These are phyloP conservation scores for Ganoderma sp. DNA, from an alignment of 1,284 basidiomycete genomes.

Conservation along the genomic window DNA sequence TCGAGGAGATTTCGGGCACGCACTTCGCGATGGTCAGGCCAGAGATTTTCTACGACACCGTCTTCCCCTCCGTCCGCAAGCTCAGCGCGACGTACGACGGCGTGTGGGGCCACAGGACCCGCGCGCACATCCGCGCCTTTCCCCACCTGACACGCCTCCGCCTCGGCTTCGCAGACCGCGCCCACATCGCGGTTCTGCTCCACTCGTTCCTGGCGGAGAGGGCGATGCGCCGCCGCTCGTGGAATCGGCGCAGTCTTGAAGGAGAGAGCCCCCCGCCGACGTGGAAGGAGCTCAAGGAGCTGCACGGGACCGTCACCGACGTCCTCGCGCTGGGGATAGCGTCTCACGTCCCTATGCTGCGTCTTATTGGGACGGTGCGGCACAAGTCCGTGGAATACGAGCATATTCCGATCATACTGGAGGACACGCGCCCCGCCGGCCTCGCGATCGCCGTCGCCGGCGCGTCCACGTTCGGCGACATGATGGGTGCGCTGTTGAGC, in stretches of 20 bases:
- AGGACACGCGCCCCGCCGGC: not conserved
- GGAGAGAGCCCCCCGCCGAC: too few relatives aligned
- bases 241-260: not conserved
- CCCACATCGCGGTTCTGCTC: too few relatives aligned
- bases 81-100: conserved; percentile 12
- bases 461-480: not conserved
- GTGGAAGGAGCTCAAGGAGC: conserved; percentile 6
- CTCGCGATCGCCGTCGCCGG: not conserved
- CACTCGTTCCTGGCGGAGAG: too few relatives aligned
- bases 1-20: conserved; percentile 18
- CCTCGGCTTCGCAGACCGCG: not conserved
- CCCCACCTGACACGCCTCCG: conserved; percentile 22
- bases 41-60: conserved; percentile 12
- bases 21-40: conserved; percentile 16
- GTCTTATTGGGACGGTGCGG: not conserved
- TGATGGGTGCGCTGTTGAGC: not conserved
- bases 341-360: not conserved
- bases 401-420: not conserved
- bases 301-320: not conserved
- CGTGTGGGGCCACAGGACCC: conserved; percentile 16
- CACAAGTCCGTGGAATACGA: not conserved
- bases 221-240: not conserved
- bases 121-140: conserved; percentile 20
- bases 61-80: conserved; percentile 17
- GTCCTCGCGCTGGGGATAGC: conserved; percentile 1